A percentile compares a stretch with the other conserved stretches of the same genome.
These are phyloP conservation scores for Capronia coronata DNA, from an alignment of 2,329 filamentous ascomycete species.

Conservation along the genomic window DNA sequence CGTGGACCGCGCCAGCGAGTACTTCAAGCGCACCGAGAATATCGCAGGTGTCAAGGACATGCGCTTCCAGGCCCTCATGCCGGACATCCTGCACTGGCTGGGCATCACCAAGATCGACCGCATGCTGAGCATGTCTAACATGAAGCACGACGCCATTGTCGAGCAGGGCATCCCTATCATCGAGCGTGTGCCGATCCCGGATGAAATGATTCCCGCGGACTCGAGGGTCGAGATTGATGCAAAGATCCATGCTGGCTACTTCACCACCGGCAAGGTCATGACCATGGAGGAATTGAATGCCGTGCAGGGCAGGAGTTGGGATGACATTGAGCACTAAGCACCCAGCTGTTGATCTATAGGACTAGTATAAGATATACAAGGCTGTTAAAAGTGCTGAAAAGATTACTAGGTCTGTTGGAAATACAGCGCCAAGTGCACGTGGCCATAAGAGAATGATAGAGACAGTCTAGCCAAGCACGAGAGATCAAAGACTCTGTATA, in stretches of 20 bases:
- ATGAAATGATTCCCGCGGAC: conserved; percentile 88
- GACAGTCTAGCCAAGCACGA: too few species aligned
- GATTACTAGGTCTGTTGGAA: too few species aligned
- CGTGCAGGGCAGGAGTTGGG: conserved; percentile 78
- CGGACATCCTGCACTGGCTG: conserved; percentile 94
- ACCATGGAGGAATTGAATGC: conserved; percentile 77
- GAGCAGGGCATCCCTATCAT: conserved; percentile 62
- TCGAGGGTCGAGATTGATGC: conserved; percentile 96
- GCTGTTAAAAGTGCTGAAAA: too few species aligned
- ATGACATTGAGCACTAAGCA: conserved; percentile 24
- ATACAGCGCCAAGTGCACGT: too few species aligned
- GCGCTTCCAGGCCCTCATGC: conserved; percentile 98
- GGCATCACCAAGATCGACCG: conserved; percentile 97
- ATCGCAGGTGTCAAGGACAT: conserved; percentile 94
- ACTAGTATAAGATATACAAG: too few species aligned
- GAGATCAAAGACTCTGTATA: too few species aligned
- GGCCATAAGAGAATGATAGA: too few species aligned
- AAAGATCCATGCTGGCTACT: conserved; percentile 85
- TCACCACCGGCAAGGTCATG: conserved; percentile 85
- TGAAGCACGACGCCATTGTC: conserved; percentile 50
- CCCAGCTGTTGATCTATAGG: background rate
- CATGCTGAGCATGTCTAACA: conserved; percentile 97
- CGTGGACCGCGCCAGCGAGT: conserved; percentile 64
- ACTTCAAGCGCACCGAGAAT: conserved; percentile 96
- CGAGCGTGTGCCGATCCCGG: conserved; percentile 84